These are phyloP conservation scores for Cardamine occulta DNA, from an alignment of 345 rosid species.

Conservation along the genomic window DNA sequence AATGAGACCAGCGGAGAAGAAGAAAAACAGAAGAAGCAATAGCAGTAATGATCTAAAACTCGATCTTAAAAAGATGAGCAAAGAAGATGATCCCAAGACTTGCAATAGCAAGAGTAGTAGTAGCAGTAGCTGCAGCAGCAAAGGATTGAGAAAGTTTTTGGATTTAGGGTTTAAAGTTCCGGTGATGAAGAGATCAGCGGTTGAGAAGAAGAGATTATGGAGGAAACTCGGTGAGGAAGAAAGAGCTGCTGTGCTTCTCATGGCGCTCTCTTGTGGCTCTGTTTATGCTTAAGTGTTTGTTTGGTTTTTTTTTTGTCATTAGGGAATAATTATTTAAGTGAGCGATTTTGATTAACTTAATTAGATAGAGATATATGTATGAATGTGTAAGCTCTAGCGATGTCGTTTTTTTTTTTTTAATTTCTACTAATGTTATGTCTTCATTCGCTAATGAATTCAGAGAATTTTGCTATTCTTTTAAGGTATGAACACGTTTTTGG, in stretches of 20 bases:
- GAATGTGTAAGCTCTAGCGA: constrained; percentile 30
- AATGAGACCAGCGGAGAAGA: constrained; percentile 47
- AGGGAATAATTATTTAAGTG: constrained; percentile 20
- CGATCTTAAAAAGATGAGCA: constrained; percentile 7
- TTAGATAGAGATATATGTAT: constrained; percentile 24
- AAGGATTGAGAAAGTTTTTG: constrained; percentile 26
- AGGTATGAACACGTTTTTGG: background rate
- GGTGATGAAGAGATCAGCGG: constrained; percentile 48
- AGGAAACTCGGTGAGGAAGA: constrained; percentile 66
- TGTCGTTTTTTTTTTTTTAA: background rate
- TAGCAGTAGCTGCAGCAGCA: background rate
- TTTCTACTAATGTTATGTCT: constrained; percentile 34
- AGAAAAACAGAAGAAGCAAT: constrained; percentile 49
- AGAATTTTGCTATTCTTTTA: background rate
- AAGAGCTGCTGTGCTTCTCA: constrained; percentile 85
- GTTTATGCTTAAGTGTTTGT: constrained; percentile 58
- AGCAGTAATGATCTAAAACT: constrained; percentile 29
- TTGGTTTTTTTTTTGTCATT: background rate
- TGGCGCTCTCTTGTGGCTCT: constrained; percentile 84
- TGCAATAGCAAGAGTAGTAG: constrained; percentile 6
- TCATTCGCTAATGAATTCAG: constrained; percentile 34
- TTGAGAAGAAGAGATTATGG: constrained; percentile 64
- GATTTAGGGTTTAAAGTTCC: constrained; percentile 40
- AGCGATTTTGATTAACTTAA: constrained; percentile 27
- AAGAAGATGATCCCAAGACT: constrained; percentile 10